Percentiles rank a stretch among this genome's conserved stretches.
Evolutionary conservation across 2,329 filamentous ascomycete species (phyloP).

Genomic region (Fusarium circinatum): DNA sequence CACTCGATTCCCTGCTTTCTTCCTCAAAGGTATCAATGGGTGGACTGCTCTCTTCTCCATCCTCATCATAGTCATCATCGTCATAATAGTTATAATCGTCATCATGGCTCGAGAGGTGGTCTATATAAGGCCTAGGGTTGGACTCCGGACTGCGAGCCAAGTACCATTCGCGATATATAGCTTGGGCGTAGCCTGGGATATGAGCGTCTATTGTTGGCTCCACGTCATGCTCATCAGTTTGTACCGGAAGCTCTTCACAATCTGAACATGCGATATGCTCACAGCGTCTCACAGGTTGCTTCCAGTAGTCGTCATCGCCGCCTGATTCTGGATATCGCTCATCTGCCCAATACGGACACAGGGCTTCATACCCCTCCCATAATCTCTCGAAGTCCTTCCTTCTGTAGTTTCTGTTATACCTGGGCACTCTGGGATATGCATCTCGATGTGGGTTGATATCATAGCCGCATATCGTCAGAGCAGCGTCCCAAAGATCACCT

Average conservation of each 20-base stretch:
- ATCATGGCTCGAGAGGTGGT: not conserved
- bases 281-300: slow-evolving; percentile 5
- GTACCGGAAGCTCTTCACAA: not conserved
- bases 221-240: no score
- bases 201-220: not conserved
- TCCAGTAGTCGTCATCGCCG: slow-evolving; percentile 2
- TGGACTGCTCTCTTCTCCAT: not conserved
- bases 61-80: no score
- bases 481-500: slow-evolving; percentile 30
- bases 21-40: no score
- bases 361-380: slow-evolving; percentile 8
- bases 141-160: not conserved
- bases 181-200: not conserved
- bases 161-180: not conserved
- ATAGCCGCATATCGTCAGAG: slow-evolving; percentile 9
- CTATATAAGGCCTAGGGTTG: not conserved
- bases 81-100: not conserved
- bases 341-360: slow-evolving; percentile 28
- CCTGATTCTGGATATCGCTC: not conserved
- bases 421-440: not conserved
- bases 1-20: not conserved
- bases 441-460: not conserved
- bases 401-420: slow-evolving; percentile 6
- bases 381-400: slow-evolving; percentile 23
- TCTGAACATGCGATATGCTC: slow-evolving; percentile 1